Percentiles rank a stretch among this genome's conserved stretches.
Conservation (phyloP, 306 rosid species). For the Adenanthera pavonina region DNA sequence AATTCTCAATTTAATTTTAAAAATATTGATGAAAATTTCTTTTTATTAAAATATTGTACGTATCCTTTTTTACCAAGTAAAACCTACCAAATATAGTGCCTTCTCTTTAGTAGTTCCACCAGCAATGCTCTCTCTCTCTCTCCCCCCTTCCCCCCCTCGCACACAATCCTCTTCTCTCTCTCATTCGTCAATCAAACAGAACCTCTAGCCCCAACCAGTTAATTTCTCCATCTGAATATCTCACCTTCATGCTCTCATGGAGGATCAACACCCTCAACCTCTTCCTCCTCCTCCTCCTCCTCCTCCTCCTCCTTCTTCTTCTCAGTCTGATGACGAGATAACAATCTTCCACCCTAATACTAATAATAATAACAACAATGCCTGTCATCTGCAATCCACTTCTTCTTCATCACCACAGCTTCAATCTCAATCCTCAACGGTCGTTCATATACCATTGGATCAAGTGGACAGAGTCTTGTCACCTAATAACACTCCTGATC, state of each 20-base stretch:
- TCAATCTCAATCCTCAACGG: background rate
- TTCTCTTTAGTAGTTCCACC: background rate
- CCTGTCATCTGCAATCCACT: background rate
- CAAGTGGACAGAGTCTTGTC: background rate
- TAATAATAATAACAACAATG: background rate
- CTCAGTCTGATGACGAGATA: background rate
- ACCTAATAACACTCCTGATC: background rate
- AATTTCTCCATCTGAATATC: background rate
- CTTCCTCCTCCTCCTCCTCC: background rate
- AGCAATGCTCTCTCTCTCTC: background rate
- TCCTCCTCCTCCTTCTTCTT: background rate
- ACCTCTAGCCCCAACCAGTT: background rate
- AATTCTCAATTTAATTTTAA: too few species aligned
- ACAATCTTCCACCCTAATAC: background rate
- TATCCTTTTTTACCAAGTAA: background rate
- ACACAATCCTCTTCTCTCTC: background rate
- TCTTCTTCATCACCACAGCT: background rate
- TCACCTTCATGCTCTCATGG: background rate
- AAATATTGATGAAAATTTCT: too few species aligned
- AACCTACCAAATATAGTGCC: constrained; percentile 1
- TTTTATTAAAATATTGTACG: background rate
- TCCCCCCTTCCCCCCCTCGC: background rate
- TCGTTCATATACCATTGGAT: background rate
- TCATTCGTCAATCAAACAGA: background rate
- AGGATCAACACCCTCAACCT: background rate